These are phyloP conservation scores for Ottelia alismoides DNA, from an alignment of 106 monocot genomes.

Conservation along the genomic window DNA sequence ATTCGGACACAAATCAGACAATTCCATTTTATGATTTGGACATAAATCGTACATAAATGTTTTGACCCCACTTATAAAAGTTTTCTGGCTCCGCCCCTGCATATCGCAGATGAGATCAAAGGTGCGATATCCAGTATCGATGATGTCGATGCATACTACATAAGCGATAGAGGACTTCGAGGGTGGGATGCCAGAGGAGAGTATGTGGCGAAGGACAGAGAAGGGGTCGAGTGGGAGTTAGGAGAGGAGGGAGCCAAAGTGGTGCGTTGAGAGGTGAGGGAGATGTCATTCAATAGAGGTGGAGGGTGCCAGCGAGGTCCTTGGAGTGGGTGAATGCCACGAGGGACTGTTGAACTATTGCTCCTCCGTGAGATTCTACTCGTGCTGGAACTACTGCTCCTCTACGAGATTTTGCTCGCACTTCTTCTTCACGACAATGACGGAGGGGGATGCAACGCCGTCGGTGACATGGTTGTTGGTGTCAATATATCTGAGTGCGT, in stretches of 20 bases:
- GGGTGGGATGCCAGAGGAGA: slow-evolving; percentile 31
- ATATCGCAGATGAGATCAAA: slow-evolving; percentile 73
- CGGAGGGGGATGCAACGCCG: no score
- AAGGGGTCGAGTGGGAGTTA: slow-evolving; percentile 7
- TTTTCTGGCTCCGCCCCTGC: no score
- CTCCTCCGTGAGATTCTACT: slow-evolving; percentile 32
- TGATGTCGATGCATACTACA: slow-evolving; percentile 48
- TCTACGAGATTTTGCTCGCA: no score
- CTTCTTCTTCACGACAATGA: slow-evolving; percentile 1
- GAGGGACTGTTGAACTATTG: slow-evolving; percentile 51
- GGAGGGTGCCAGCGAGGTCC: slow-evolving; percentile 52
- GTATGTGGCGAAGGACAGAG: slow-evolving; percentile 57
- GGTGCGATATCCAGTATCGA: slow-evolving; percentile 29
- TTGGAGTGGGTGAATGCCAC: slow-evolving; percentile 37
- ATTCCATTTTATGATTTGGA: no score
- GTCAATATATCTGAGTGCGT: no score
- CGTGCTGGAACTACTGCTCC: no score
- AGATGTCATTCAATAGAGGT: slow-evolving; percentile 39
- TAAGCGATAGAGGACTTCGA: slow-evolving; percentile 72
- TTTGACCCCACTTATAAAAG: no score
- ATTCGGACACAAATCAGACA: no score
- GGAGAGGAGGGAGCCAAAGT: slow-evolving; percentile 80
- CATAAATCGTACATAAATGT: no score
- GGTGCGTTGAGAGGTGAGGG: slow-evolving; percentile 39
- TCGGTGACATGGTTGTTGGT: no score